phyloP scores from a whole-genome alignment of 805 yeast species.

The Lachancea sp. region DNA sequence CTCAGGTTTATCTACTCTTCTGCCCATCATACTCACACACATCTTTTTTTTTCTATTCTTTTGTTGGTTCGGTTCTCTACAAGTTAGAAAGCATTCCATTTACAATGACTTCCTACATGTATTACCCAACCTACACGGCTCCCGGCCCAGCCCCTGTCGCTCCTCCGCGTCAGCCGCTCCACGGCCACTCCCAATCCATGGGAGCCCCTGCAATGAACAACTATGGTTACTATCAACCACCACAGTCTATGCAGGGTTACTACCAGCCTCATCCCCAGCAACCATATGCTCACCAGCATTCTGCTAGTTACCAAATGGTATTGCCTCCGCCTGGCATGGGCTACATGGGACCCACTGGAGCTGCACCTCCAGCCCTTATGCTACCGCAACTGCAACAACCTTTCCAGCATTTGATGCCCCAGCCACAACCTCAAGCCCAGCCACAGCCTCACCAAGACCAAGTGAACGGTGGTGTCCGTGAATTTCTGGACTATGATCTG shows the following conservation, averaged over 20 bases:
- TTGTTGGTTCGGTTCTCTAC: background rate
- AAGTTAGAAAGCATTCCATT: background rate
- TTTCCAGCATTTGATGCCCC: slow-evolving; percentile 1
- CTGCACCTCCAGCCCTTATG: slow-evolving; percentile 4
- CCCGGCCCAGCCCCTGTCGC: slow-evolving; percentile 1
- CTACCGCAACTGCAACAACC: slow-evolving; percentile 3
- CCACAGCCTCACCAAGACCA: slow-evolving; percentile 8
- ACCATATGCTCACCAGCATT: slow-evolving; percentile 3
- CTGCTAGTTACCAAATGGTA: slow-evolving; percentile 9
- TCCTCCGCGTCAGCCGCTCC: slow-evolving; percentile 8
- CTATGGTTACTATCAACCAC: slow-evolving; percentile 19
- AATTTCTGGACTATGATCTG: slow-evolving; percentile 74
- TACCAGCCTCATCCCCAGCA: slow-evolving; percentile 9
- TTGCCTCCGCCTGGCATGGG: slow-evolving; percentile 23
- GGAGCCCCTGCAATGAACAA: slow-evolving; percentile 8
- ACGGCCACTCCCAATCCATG: slow-evolving; percentile 11
- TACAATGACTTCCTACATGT: slow-evolving; percentile 13
- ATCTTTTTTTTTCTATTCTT: background rate
- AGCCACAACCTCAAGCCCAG: slow-evolving; percentile 12
- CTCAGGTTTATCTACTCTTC: background rate
- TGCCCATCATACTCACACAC: background rate
- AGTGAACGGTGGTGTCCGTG: slow-evolving; percentile 65
- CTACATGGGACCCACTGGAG: slow-evolving; percentile 8
- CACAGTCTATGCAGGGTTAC: slow-evolving; percentile 14
- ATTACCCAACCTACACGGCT: slow-evolving; percentile 10